Evolutionary conservation across 2,329 filamentous ascomycete species (phyloP), one percentile per base, ranked within the genome.

Genomic region (Exophiala sp.): DNA sequence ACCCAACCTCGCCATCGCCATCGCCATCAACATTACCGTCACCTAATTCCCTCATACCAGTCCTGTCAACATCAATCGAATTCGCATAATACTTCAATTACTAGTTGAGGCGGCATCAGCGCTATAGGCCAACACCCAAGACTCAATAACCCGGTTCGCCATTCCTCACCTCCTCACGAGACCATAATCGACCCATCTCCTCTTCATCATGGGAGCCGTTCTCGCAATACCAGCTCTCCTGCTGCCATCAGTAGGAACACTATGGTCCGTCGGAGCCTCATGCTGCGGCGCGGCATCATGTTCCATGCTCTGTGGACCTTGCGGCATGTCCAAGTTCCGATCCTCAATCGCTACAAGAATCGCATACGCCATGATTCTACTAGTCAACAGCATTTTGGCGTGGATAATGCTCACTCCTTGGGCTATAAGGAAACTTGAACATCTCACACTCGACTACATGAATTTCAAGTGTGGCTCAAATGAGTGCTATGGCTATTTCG

Each of bases 361-460:
- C 75, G 92, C 89, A 67, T 96, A 96, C 71, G 91, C 94, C 61
- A 83, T 97, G 67, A 87, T 99, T 59, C 88, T 99, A 51, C 85
- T 99, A 62, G 75, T 97, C 72, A 99, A 99, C 80, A 96, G 92
- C 55, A 96, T 97, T 61, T 71, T 97, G 47, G 92, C 94, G 34
- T 99, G 94, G 94, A 89, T 99, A 64, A 96, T 97, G 90, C 90
- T 99, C 75, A 99, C 94, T 18, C 89, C 91, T 49, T 99, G 94
- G 94, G 94, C 94, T 33, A 89, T 99, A 69, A 89, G 96, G 66
- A 97, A 97, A 71, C 80, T 99, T 5, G 86, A 97, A 73, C 84
- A 95, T 61, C 78, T 97, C 50, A 94, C 90, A 10, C 81, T 99
- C 62, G 91, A 97, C 73, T 97, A 96, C 68, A 91, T 99, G 76